Conservation (phyloP, 2,329 filamentous ascomycete genomes). For the Xylariaceae sp. region DNA sequence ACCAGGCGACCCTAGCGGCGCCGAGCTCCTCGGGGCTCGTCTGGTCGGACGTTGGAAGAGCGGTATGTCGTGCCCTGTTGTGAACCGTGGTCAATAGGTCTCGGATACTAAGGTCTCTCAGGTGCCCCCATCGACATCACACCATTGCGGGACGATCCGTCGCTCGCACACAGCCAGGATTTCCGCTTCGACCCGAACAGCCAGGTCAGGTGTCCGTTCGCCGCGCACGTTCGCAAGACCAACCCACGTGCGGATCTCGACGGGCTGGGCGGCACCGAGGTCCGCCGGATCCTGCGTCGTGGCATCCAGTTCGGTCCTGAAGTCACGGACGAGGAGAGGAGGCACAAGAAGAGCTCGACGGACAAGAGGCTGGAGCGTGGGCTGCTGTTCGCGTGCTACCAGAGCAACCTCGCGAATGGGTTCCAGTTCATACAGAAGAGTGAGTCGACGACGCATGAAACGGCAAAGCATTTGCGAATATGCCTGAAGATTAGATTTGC, state of each 20-base stretch:
- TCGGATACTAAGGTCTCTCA: constrained; percentile 5
- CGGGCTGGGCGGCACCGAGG: constrained; percentile 16
- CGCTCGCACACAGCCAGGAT: constrained; percentile 29
- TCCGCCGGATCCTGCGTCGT: constrained; percentile 36
- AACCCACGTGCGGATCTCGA: constrained; percentile 36
- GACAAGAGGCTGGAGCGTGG: constrained; percentile 33
- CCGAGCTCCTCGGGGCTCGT: constrained; percentile 36
- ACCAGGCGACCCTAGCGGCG: constrained; percentile 16
- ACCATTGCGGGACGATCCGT: constrained; percentile 25
- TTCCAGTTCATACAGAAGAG: constrained; percentile 36
- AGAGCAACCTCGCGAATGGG: constrained; percentile 35
- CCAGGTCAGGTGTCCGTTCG: constrained; percentile 38
- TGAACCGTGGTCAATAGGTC: too few species aligned
- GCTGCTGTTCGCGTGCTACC: constrained; percentile 41
- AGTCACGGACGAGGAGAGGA: constrained; percentile 29
- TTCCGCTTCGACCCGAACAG: constrained; percentile 31
- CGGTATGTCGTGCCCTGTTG: constrained; percentile 6
- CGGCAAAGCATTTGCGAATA: too few species aligned
- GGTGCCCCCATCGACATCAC: constrained; percentile 30
- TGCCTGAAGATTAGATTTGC: constrained; percentile 20
- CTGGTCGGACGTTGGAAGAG: constrained; percentile 40
- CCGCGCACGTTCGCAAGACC: constrained; percentile 43
- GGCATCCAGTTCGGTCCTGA: constrained; percentile 40
- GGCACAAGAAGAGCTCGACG: constrained; percentile 13
- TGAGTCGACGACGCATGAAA: constrained; percentile 11